A percentile compares a stretch with the other conserved stretches of the same genome.
These are phyloP conservation scores for Aureobasidium musti DNA, from an alignment of 2,329 filamentous ascomycete genomes.

Conservation along the genomic window DNA sequence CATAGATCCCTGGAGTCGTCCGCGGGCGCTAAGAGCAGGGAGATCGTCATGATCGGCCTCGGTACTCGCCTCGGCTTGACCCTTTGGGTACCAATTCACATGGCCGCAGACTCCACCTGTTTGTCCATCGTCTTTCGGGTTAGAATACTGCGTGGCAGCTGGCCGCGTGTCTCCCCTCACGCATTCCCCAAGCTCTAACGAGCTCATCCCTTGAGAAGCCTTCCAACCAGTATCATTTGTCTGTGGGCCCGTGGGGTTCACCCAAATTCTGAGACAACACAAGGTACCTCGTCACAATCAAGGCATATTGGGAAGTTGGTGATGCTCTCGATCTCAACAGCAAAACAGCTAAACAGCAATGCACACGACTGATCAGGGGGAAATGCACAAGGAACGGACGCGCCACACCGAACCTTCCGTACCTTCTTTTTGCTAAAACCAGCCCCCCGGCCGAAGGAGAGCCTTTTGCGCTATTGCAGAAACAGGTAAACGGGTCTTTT, in stretches of 20 bases:
- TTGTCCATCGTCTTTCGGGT: background rate
- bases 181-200: background rate
- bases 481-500: background rate
- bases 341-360: background rate
- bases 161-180: background rate
- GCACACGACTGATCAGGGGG: background rate
- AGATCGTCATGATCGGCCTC: slow-evolving; percentile 18
- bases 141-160: background rate
- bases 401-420: background rate
- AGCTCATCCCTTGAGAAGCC: background rate
- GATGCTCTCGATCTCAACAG: background rate
- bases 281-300: background rate
- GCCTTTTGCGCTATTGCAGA: slow-evolving; percentile 2
- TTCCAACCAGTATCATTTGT: background rate
- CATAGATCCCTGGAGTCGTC: background rate
- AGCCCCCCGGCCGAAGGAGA: background rate
- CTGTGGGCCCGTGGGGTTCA: background rate
- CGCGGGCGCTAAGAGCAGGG: slow-evolving; percentile 6
- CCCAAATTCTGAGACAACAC: background rate
- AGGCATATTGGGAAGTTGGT: background rate
- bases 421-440: background rate
- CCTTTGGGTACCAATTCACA: background rate
- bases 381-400: background rate
- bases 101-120: slow-evolving; percentile 19
- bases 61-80: slow-evolving; percentile 16